A percentile compares a stretch with the other conserved stretches of the same genome.
These are phyloP conservation scores for Diplogelasinospora grovesii DNA, from an alignment of 495 filamentous ascomycete genomes.

Conservation along the genomic window DNA sequence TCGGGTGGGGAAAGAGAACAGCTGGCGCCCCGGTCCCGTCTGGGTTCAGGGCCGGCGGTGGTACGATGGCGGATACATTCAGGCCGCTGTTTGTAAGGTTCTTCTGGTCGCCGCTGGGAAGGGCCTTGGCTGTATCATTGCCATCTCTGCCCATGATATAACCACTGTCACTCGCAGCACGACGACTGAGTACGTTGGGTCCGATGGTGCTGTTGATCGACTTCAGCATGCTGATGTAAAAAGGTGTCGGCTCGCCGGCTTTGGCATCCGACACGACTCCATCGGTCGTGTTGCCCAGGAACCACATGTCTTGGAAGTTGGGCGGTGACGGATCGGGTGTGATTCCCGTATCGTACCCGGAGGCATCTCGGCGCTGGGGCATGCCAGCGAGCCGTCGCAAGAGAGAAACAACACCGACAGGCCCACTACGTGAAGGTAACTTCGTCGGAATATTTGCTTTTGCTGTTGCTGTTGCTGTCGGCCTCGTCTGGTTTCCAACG, in stretches of 20 bases:
- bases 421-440: slow-evolving; percentile 4
- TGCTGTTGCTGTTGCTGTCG: slow-evolving; percentile 19
- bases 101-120: slow-evolving; percentile 30
- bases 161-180: slow-evolving; percentile 24
- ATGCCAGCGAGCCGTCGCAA: slow-evolving; percentile 2
- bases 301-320: slow-evolving; percentile 58
- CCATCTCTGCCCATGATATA: no score
- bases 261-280: slow-evolving; percentile 49
- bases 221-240: slow-evolving; percentile 52
- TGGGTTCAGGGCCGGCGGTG: slow-evolving; percentile 49
- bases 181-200: slow-evolving; percentile 29
- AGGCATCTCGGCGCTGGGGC: slow-evolving; percentile 2
- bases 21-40: slow-evolving; percentile 69
- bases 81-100: no score
- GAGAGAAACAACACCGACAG: slow-evolving; percentile 7
- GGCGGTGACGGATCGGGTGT: slow-evolving; percentile 54
- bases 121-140: background rate
- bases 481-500: background rate
- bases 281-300: slow-evolving; percentile 82
- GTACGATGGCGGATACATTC: slow-evolving; percentile 49
- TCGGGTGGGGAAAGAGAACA: slow-evolving; percentile 58
- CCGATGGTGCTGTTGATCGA: slow-evolving; percentile 26
- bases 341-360: slow-evolving; percentile 29
- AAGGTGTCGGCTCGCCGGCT: slow-evolving; percentile 62
- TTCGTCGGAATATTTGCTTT: no score